Evolutionary conservation across 768 basidiomycete genomes (phyloP), one percentile per base, ranked within the genome.

Genomic region (Termitomyces titanicus): DNA sequence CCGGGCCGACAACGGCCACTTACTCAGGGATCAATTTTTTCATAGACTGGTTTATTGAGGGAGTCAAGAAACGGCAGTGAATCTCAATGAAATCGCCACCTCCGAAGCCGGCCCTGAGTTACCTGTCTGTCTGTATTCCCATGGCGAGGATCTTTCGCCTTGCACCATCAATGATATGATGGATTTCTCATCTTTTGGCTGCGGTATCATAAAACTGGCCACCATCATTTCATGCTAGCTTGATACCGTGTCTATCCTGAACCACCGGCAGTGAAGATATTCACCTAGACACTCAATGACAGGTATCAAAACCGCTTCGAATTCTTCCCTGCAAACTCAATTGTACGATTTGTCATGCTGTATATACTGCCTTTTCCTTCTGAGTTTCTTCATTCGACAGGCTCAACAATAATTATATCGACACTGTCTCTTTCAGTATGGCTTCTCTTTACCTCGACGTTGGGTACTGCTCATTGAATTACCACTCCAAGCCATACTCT

Each of bases 401-500:
- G 37, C 47, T 33, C 34, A 35, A 35, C 31, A 47, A 47, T 54
- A 56, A 58, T 45, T 58, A 53, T 44, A 45, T 63, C 37, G 60
- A 60, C 43, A 33, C 63, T 5, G 49, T 57, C 7, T 59, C 64
- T 1, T 59, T 60, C 34, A 61, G 64, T 65, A 56, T 24, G 53
- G 43, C 27, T 47, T 15, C 15, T 17, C 18, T 25, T 18, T 37
- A 6, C 5, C 18, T 20, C 11, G 17, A 10, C 18, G 0, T 20
- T 31, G 29, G 29, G n/a, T 12, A 46, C 27, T n/a, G n/a, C 29
- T 31, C 15, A 31, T 18, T 2, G 17, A 1, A n/a, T 20, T n/a
- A 31, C n/a, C n/a, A n/a, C 15, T 24, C 33, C 5, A 33, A 78
- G 76, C 64, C 5, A 68, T 77, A 55, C 69, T 78, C 8, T 72